These are phyloP conservation scores for Komagataella phaffii DNA, from an alignment of 805 yeast genomes.

Conservation along the genomic window DNA sequence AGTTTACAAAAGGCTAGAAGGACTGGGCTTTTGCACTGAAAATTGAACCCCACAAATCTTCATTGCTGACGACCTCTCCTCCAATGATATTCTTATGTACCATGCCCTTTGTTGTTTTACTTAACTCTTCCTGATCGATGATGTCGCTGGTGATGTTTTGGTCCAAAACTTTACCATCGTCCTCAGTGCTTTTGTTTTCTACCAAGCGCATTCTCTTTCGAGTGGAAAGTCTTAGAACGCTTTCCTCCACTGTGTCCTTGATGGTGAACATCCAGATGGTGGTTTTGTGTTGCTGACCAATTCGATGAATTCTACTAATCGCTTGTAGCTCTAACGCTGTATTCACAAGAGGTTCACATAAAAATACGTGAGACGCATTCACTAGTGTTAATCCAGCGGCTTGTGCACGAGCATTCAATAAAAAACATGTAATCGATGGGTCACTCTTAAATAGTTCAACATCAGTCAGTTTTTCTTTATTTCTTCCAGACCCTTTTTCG, in stretches of 20 bases:
- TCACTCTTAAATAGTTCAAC: conserved; percentile 50
- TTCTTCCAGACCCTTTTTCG: conserved; percentile 18
- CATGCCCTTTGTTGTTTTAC: conserved; percentile 35
- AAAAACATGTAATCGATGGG: conserved; percentile 62
- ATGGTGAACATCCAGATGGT: conserved; percentile 90
- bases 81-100: conserved; percentile 30
- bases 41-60: conserved; percentile 52
- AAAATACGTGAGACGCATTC: conserved; percentile 83
- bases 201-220: conserved; percentile 37
- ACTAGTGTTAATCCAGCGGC: conserved; percentile 85
- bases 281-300: conserved; percentile 75
- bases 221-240: conserved; percentile 59
- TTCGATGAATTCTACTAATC: conserved; percentile 80
- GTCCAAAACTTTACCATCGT: conserved; percentile 8
- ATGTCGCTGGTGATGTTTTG: conserved; percentile 17
- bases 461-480: conserved; percentile 16
- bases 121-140: conserved; percentile 42
- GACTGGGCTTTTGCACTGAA: conserved; percentile 20
- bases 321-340: conserved; percentile 86
- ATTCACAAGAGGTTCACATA: conserved; percentile 88
- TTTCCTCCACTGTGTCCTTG: conserved; percentile 78
- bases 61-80: conserved; percentile 46
- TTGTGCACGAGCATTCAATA: conserved; percentile 74
- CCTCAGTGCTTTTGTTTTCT: conserved; percentile 12
- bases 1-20: neutral